These are phyloP conservation scores for Fusarium ramigenum DNA, from an alignment of 2,329 filamentous ascomycete genomes.

Conservation along the genomic window DNA sequence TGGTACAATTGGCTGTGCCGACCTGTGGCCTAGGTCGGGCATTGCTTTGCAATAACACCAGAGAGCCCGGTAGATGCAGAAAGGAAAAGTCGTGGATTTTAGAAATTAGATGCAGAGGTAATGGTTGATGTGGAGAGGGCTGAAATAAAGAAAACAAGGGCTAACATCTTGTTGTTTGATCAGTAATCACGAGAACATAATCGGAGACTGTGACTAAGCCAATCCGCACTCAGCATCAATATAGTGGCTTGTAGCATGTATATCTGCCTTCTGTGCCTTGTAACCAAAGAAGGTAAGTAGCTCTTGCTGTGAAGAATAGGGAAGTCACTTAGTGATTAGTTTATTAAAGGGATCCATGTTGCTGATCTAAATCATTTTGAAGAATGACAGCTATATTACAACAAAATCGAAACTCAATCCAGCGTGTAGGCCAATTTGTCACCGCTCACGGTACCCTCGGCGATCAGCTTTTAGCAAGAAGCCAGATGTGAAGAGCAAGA, in stretches of 20 bases:
- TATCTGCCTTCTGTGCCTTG: not conserved
- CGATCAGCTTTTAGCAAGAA: too few relatives aligned
- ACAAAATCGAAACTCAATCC: not conserved
- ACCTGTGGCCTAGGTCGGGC: fast-evolving
- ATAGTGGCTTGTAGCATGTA: not conserved
- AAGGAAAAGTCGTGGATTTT: fast-evolving
- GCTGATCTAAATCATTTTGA: not conserved
- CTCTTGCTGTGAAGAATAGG: fast-evolving
- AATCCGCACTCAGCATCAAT: not conserved
- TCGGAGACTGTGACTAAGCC: not conserved
- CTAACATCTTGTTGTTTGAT: not conserved
- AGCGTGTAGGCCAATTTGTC: not conserved
- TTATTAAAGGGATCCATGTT: not conserved
- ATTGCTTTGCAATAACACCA: not conserved
- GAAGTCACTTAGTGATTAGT: not conserved
- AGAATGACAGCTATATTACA: not conserved
- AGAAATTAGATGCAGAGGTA: fast-evolving
- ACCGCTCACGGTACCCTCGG: not conserved
- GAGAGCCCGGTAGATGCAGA: not conserved
- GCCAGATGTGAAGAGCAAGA: not conserved
- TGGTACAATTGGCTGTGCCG: not conserved
- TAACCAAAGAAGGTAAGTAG: not conserved
- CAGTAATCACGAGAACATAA: not conserved
- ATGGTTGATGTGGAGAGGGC: not conserved
- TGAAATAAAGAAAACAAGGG: not conserved